A percentile compares a stretch with the other conserved stretches of the same genome.
These are phyloP conservation scores for Populus simonii DNA, from an alignment of 345 rosid species.

Conservation along the genomic window DNA sequence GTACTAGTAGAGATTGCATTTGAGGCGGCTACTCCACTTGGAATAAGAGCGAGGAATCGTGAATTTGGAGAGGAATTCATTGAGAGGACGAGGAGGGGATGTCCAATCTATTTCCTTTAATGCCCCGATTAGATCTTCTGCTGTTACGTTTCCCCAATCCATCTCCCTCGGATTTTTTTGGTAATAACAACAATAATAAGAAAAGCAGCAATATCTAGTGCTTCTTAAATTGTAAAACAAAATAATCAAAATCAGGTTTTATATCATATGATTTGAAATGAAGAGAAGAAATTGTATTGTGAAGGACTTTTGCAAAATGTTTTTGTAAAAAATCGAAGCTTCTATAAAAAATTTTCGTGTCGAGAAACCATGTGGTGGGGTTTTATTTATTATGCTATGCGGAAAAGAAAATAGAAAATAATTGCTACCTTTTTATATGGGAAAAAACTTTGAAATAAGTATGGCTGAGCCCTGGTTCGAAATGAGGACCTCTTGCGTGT, in stretches of 20 bases:
- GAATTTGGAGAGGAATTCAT: slow-evolving; percentile 88
- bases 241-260: background rate
- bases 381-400: background rate
- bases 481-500: slow-evolving; percentile 66
- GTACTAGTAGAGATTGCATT: slow-evolving; percentile 99
- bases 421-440: no score
- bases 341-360: background rate
- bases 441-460: no score
- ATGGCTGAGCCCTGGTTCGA: slow-evolving; percentile 37
- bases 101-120: slow-evolving; percentile 98
- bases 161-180: slow-evolving; percentile 23
- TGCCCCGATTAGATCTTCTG: slow-evolving; percentile 86
- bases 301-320: background rate
- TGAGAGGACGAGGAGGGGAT: slow-evolving; percentile 80
- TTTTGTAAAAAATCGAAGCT: background rate
- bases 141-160: slow-evolving; percentile 99
- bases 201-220: background rate
- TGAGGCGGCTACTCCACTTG: slow-evolving; percentile 94
- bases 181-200: background rate
- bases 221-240: background rate
- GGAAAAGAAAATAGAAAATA: background rate
- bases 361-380: background rate
- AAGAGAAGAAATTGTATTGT: background rate
- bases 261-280: background rate
- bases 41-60: slow-evolving; percentile 74